These are phyloP conservation scores for Pseudognaphalium luteoalbum DNA, from an alignment of 129 eudicot species.

Conservation along the genomic window DNA sequence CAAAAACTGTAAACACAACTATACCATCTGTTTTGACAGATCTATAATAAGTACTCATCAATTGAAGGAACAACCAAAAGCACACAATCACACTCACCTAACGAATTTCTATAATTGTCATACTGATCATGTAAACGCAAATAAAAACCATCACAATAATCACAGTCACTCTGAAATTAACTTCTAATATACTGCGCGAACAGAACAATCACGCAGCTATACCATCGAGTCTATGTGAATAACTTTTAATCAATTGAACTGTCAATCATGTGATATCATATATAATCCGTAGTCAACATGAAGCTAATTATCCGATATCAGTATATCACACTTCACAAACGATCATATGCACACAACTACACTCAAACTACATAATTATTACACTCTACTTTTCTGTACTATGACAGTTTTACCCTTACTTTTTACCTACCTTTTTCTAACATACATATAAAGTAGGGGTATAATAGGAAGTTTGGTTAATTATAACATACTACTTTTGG, in stretches of 20 bases:
- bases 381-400: no score
- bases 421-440: no score
- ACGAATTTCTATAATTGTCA: not conserved
- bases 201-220: no score
- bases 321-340: not conserved
- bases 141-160: no score
- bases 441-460: no score
- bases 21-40: not conserved
- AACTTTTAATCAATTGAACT: not conserved
- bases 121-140: not conserved
- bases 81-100: constrained; percentile 9
- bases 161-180: no score
- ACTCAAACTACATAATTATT: no score
- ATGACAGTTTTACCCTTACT: no score
- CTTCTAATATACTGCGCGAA: no score
- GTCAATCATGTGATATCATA: constrained; percentile 7
- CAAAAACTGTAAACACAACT: not conserved
- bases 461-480: no score
- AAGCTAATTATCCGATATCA: not conserved
- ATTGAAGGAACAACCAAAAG: not conserved
- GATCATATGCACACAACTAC: constrained; percentile 11
- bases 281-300: constrained; percentile 1
- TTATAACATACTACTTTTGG: no score
- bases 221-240: not conserved
- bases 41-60: not conserved